Percentiles rank a stretch among this genome's conserved stretches.
These are phyloP conservation scores for Hevea brasiliensis DNA, from an alignment of 345 rosid genomes.

Conservation along the genomic window DNA sequence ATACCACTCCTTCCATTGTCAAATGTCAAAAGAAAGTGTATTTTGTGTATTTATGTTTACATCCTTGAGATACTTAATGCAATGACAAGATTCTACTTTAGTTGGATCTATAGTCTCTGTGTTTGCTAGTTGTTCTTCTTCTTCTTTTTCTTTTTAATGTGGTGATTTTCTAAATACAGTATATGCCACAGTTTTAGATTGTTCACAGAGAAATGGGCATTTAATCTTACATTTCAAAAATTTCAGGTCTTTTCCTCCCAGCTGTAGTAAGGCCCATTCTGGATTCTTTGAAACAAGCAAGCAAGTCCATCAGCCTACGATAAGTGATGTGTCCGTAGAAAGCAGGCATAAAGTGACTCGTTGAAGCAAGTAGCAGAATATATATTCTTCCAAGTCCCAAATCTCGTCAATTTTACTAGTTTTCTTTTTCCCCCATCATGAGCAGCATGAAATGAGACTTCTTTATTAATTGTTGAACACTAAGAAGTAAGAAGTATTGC, in stretches of 20 bases:
- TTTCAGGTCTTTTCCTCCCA: conserved; percentile 85
- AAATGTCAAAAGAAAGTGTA: too few species aligned
- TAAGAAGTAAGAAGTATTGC: not conserved
- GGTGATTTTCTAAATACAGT: not conserved
- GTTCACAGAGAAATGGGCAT: not conserved
- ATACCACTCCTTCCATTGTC: too few species aligned
- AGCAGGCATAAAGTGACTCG: conserved; percentile 34
- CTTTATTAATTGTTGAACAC: conserved; percentile 17
- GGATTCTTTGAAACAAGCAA: conserved; percentile 87
- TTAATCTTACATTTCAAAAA: conserved; percentile 12
- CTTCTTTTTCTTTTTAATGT: too few species aligned
- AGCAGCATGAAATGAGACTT: conserved; percentile 44
- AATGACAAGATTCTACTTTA: too few species aligned
- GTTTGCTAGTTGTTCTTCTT: too few species aligned
- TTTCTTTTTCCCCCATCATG: conserved; percentile 9
- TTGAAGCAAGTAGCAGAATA: not conserved
- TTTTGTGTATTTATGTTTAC: too few species aligned
- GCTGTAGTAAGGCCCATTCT: conserved; percentile 94
- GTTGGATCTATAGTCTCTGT: not conserved
- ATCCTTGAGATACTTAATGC: too few species aligned
- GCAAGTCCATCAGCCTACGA: conserved; percentile 72
- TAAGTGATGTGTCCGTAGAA: conserved; percentile 82
- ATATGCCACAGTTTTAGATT: not conserved
- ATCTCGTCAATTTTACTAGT: conserved; percentile 3
- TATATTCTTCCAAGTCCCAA: not conserved